Conservation (phyloP, 1,284 basidiomycete species). For the Papiliotrema nemorosa region DNA sequence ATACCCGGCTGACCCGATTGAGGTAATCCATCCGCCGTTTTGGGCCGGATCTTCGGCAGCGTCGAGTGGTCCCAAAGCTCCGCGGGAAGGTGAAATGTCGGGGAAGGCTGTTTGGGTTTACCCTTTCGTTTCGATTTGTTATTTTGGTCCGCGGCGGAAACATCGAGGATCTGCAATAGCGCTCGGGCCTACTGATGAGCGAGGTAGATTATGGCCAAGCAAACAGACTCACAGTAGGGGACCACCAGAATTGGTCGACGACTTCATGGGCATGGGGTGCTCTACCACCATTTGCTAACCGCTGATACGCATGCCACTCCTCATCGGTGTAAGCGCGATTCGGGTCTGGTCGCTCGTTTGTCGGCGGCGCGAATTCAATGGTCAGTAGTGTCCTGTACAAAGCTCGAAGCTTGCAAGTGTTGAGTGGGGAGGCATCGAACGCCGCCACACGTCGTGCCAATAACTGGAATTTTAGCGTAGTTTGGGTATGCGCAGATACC, state of each 20-base stretch:
- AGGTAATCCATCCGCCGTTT: conserved; percentile 37
- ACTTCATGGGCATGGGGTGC: conserved; percentile 41
- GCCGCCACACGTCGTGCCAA: conserved; percentile 38
- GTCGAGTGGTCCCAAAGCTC: conserved; percentile 36
- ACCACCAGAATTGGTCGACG: conserved; percentile 44
- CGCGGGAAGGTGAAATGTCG: conserved; percentile 43
- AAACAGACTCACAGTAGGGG: conserved; percentile 18
- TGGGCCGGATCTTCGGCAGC: conserved; percentile 34
- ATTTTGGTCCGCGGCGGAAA: conserved; percentile 30
- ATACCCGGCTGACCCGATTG: conserved; percentile 29
- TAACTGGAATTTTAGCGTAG: conserved; percentile 12
- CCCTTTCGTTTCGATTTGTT: conserved; percentile 35
- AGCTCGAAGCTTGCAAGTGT: conserved; percentile 39
- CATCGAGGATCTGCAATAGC: conserved; percentile 36
- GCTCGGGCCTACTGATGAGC: conserved; percentile 21
- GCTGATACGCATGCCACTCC: conserved; percentile 44
- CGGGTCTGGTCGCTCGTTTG: conserved; percentile 40
- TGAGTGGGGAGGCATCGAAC: conserved; percentile 43
- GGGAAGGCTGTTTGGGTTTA: conserved; percentile 41
- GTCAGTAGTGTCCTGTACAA: conserved; percentile 46
- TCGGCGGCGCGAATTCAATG: conserved; percentile 43
- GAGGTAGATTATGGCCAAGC: neutral
- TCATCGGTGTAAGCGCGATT: conserved; percentile 38
- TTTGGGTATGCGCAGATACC: neutral
- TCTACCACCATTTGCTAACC: conserved; percentile 24